A percentile compares a stretch with the other conserved stretches of the same genome.
Conservation (phyloP, 306 rosid species). For the Acacia melanoxylon region DNA sequence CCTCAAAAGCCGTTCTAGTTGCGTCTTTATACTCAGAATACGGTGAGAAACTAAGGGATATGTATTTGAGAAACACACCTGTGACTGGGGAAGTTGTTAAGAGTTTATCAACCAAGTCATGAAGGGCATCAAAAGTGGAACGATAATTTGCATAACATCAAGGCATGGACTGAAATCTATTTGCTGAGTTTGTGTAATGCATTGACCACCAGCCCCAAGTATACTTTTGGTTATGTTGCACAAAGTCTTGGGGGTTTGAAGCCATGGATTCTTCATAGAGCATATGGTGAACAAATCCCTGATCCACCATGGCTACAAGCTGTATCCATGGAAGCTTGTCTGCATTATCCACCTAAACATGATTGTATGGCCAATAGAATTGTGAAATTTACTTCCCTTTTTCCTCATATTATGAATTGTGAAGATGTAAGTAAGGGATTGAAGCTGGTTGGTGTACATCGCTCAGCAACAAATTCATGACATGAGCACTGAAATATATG, state of each 20-base stretch:
- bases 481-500: neutral
- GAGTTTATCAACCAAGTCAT: constrained; percentile 71
- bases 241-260: constrained; percentile 61
- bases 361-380: constrained; percentile 58
- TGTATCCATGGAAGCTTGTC: constrained; percentile 47
- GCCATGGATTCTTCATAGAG: constrained; percentile 74
- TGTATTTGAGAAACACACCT: constrained; percentile 49
- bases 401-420: constrained; percentile 63
- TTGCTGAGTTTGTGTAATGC: constrained; percentile 67
- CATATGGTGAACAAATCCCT: constrained; percentile 52
- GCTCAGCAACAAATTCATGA: constrained; percentile 7
- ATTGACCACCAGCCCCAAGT: constrained; percentile 67
- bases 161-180: constrained; percentile 76
- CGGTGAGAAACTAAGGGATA: constrained; percentile 51
- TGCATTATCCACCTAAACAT: constrained; percentile 52
- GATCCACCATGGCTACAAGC: constrained; percentile 62
- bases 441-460: constrained; percentile 46
- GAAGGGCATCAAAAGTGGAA: constrained; percentile 68
- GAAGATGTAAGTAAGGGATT: constrained; percentile 70
- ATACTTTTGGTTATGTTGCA: constrained; percentile 81
- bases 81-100: constrained; percentile 53
- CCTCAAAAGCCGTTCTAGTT: constrained; percentile 58
- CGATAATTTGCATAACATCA: constrained; percentile 54
- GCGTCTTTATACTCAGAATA: constrained; percentile 63
- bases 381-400: constrained; percentile 48